Percentiles rank a stretch among this genome's conserved stretches.
Conservation (phyloP, 768 basidiomycete genomes). For the Leccinum fibrillosum region DNA sequence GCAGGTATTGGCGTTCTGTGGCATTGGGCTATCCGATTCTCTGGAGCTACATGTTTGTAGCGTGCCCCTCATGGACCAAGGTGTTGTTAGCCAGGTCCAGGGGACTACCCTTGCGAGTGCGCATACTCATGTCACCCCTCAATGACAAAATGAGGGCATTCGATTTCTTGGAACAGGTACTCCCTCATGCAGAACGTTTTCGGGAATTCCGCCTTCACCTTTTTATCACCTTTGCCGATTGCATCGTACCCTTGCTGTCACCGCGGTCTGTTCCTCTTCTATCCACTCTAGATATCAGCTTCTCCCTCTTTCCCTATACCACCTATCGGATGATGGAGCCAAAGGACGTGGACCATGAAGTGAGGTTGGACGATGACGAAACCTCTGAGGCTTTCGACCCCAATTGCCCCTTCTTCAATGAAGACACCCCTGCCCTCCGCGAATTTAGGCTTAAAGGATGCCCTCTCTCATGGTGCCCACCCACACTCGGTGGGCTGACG, state of each 20-base stretch:
- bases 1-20: constrained; percentile 1
- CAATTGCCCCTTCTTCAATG: not conserved
- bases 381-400: not conserved
- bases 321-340: not conserved
- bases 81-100: not conserved
- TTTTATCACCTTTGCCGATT: not conserved
- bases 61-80: not conserved
- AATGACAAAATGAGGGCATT: not conserved
- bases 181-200: not conserved
- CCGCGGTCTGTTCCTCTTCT: not conserved
- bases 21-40: not conserved
- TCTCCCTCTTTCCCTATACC: not conserved
- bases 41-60: constrained; percentile 4
- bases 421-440: not conserved
- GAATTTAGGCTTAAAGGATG: not conserved
- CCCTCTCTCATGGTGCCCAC: not conserved
- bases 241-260: not conserved
- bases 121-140: not conserved
- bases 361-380: not conserved
- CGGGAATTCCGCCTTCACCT: not conserved
- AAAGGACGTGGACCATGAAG: not conserved
- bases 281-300: not conserved
- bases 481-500: not conserved
- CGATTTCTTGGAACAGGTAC: not conserved
- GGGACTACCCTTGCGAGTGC: not conserved